Evolutionary conservation across 768 basidiomycete species (phyloP).

Genomic region (Austroboletus festivus): DNA sequence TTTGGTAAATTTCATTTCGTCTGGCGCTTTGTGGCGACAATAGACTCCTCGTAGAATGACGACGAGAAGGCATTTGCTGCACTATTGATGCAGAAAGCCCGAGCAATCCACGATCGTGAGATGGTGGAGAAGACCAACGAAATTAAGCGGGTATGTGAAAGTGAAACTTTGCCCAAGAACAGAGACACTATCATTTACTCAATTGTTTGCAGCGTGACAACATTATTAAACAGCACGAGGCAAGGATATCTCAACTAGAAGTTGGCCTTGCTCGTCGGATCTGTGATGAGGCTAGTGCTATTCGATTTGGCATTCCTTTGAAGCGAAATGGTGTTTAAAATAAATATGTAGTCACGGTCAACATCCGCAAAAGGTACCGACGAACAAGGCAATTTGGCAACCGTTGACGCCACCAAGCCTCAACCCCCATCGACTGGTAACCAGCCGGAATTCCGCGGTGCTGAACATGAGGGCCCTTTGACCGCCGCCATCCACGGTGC

Average conservation of each 20-base stretch:
- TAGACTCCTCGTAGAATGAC: constrained; percentile 37
- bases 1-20: constrained; percentile 37
- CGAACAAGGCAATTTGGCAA: constrained; percentile 12
- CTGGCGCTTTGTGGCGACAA: constrained; percentile 10
- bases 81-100: constrained; percentile 42
- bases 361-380: constrained; percentile 10
- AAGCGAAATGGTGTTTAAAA: constrained; percentile 8
- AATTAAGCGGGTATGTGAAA: constrained; percentile 44
- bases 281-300: constrained; percentile 30
- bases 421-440: constrained; percentile 11
- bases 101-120: constrained; percentile 50
- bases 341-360: constrained; percentile 8
- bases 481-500: constrained; percentile 7
- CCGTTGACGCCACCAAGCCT: constrained; percentile 9
- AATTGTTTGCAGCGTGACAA: constrained; percentile 43
- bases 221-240: constrained; percentile 41
- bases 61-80: constrained; percentile 49
- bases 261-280: constrained; percentile 44
- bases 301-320: constrained; percentile 12
- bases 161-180: neutral
- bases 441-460: constrained; percentile 19
- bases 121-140: constrained; percentile 55
- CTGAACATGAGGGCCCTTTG: constrained; percentile 8
- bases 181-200: constrained; percentile 6
- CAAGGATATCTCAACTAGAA: constrained; percentile 45